Base-by-base conservation (phyloP, 371 early-diverging fungal genomes). In the Saksenaea vasiformis region DNA sequence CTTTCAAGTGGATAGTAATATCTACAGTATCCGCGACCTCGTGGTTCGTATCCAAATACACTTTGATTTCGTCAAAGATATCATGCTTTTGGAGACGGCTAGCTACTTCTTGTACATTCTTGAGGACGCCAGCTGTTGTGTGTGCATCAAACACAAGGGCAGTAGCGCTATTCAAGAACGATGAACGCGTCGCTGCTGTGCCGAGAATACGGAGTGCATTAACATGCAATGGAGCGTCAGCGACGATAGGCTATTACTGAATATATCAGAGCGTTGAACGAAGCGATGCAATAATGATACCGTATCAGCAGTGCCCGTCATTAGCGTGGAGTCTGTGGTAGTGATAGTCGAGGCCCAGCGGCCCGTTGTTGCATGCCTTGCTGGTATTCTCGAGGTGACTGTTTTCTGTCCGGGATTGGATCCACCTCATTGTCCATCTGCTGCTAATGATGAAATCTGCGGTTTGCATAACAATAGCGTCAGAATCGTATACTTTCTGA, bases 31-130 rank as follows among this genome's bases (percentile, higher is more conserved):
- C 84, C 57, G 67, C 69, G 19, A 72, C 55, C 28, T 68, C 65
- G n/a, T 65, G 69, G 41, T 87, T 71, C 1, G 84, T 74, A 26
- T 93, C 91, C 17, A 95, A 66, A 19, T 79, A 79, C 5, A 95
- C 83, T 26, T 76, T 75, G 58, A 93, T 87, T 41, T 83, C 80
- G 36, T 89, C 84, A 71, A 93, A 94, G 26, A 94, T 87, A 39
- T 91, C 94, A 41, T 93, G 87, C 15, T 86, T 83, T 54, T 83
- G 74, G 54, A 95, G 76, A 56, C 85, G 82, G 37, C 71, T 78
- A 1, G 86, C 89, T 0, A 86, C 85, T 31, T 79, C 74, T 47
- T 90, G 84, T 10, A 87, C 74, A 58, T 81, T 78, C 24, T 72
- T 69, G 1, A 92, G 67, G 2, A 90, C 83, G 41, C 87, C 84